A percentile compares a stretch with the other conserved stretches of the same genome.
Conservation (phyloP, 306 rosid genomes). For the Quercus dentata region DNA sequence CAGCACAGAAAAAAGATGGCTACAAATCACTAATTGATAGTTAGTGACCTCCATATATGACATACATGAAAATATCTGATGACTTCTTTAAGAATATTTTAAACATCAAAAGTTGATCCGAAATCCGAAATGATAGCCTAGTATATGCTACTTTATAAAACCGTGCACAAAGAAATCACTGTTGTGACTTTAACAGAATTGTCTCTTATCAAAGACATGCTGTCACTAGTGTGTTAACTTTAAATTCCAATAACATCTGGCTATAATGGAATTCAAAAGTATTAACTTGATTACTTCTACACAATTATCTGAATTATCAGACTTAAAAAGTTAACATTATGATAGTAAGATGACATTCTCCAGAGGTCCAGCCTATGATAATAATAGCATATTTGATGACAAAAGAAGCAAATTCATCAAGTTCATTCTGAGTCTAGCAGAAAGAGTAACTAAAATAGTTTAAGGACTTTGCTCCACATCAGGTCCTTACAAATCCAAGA, state of each 20-base stretch:
- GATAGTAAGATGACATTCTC: not conserved
- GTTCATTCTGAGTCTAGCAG: not conserved
- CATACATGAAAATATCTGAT: not conserved
- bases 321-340: not conserved
- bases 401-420: not conserved
- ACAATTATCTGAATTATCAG: not conserved
- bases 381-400: not conserved
- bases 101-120: not conserved
- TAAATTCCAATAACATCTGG: not conserved
- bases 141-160: not conserved
- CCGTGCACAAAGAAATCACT: not conserved
- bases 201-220: not conserved
- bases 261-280: not conserved
- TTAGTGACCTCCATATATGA: not conserved
- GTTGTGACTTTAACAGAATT: not conserved
- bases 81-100: not conserved
- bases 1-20: not conserved
- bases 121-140: not conserved
- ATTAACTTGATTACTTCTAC: not conserved
- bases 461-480: not conserved
- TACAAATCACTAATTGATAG: not conserved
- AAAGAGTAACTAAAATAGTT: not conserved
- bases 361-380: not conserved
- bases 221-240: not conserved
- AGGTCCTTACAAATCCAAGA: not conserved